These are phyloP conservation scores for Chalciporus sp. DNA, from an alignment of 1,284 basidiomycete species.

Conservation along the genomic window DNA sequence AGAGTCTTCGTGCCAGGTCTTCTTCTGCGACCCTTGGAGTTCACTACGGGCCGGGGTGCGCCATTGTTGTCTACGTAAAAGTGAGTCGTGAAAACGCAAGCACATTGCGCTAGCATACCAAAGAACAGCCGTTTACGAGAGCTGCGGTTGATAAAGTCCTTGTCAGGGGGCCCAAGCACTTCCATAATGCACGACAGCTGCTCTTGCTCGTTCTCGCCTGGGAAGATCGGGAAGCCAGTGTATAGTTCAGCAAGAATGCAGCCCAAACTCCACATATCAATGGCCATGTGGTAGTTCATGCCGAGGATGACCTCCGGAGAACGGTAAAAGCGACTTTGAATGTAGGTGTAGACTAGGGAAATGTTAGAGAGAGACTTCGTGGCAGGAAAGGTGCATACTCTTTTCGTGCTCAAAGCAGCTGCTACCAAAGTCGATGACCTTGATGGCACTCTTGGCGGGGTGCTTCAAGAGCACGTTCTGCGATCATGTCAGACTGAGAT, in stretches of 20 bases:
- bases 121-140: constrained; percentile 96
- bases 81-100: constrained; percentile 2
- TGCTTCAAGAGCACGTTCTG: constrained; percentile 95
- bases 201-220: constrained; percentile 99
- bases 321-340: constrained; percentile 95
- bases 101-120: constrained; percentile 54
- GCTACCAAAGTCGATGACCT: constrained; percentile 99
- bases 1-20: constrained; percentile 91
- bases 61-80: constrained; percentile 80
- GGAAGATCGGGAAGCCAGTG: constrained; percentile 99
- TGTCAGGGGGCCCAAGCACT: constrained; percentile 93
- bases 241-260: constrained; percentile 98
- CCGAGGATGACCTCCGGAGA: constrained; percentile 94
- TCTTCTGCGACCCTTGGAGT: constrained; percentile 93
- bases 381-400: constrained; percentile 57
- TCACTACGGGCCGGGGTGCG: constrained; percentile 89
- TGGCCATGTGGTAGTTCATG: constrained; percentile 94
- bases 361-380: constrained; percentile 14
- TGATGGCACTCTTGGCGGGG: constrained; percentile 95
- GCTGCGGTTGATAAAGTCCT: constrained; percentile 92
- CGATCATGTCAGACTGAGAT: constrained; percentile 12
- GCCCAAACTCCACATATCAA: constrained; percentile 98
- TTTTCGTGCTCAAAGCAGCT: constrained; percentile 99
- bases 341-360: constrained; percentile 89
- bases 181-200: constrained; percentile 99